A percentile compares a stretch with the other conserved stretches of the same genome.
Evolutionary conservation across 768 basidiomycete species (phyloP).

Genomic region (Naganishia friedmannii): DNA sequence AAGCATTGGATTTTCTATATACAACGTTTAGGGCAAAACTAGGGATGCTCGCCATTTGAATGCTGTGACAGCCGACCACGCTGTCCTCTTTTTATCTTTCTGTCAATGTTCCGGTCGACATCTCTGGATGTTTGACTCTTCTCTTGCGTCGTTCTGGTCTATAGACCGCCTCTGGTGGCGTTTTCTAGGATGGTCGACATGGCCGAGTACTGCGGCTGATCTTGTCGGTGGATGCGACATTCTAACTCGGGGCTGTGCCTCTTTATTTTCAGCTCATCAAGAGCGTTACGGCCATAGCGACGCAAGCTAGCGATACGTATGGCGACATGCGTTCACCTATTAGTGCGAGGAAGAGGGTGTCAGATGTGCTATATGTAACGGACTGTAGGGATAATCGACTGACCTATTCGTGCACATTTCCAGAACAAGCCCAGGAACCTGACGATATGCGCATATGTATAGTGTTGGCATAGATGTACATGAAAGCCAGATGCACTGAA

Average conservation of each 20-base stretch:
- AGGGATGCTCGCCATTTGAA: too few relatives aligned
- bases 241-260: neutral
- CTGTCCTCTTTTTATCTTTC: too few relatives aligned
- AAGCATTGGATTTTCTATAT: too few relatives aligned
- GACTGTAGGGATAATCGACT: conserved; percentile 36
- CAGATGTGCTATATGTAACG: neutral
- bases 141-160: neutral
- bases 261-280: conserved; percentile 43
- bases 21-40: too few relatives aligned
- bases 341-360: neutral
- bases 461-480: neutral
- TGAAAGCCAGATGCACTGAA: conserved; percentile 15
- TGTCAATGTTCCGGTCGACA: too few relatives aligned
- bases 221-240: neutral
- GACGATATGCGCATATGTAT: neutral
- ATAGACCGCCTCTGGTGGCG: neutral
- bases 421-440: conserved; percentile 91
- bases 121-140: neutral
- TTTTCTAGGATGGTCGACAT: neutral
- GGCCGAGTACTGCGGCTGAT: neutral
- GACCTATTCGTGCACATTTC: conserved; percentile 94
- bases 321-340: conserved; percentile 92
- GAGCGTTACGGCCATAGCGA: conserved; percentile 83
- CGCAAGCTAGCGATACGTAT: conserved; percentile 87
- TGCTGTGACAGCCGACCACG: too few relatives aligned